phyloP scores from a whole-genome alignment of 805 yeast genomes.

The Zygoascus bituminiphila region DNA sequence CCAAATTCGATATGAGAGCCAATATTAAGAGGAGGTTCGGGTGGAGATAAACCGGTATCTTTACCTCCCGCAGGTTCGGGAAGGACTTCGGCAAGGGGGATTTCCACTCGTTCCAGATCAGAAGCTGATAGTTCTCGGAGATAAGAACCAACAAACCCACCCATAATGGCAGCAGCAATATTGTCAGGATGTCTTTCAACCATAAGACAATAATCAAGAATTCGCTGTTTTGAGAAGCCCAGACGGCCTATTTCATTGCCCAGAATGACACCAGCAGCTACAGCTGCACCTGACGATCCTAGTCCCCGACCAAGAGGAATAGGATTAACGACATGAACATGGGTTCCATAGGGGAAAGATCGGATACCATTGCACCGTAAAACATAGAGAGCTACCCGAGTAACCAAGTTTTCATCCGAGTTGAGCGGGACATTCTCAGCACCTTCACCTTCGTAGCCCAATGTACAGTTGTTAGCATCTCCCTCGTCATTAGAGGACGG shows the following conservation, averaged over 20 bases:
- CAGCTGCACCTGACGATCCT: conserved; percentile 98
- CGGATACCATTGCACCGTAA: conserved; percentile 72
- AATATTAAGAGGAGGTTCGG: conserved; percentile 75
- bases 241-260: conserved; percentile 80
- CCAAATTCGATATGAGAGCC: conserved; percentile 84
- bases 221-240: conserved; percentile 63
- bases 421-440: conserved; percentile 68
- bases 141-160: conserved; percentile 95
- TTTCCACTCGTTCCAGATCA: conserved; percentile 67
- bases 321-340: conserved; percentile 73
- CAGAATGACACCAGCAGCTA: conserved; percentile 89
- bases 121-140: conserved; percentile 67
- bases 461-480: conserved; percentile 51
- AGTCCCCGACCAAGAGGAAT: conserved; percentile 95
- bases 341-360: conserved; percentile 77
- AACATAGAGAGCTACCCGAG: conserved; percentile 88
- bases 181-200: conserved; percentile 98
- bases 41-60: conserved; percentile 61
- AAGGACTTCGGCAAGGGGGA: conserved; percentile 77
- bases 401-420: conserved; percentile 76
- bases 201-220: conserved; percentile 92
- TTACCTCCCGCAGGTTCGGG: conserved; percentile 69
- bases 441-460: conserved; percentile 73
- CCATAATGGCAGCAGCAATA: conserved; percentile 98
- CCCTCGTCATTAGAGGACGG: conserved; percentile 27